phyloP scores from a whole-genome alignment of 2,329 filamentous ascomycete genomes.

The Colletotrichum destructivum region DNA sequence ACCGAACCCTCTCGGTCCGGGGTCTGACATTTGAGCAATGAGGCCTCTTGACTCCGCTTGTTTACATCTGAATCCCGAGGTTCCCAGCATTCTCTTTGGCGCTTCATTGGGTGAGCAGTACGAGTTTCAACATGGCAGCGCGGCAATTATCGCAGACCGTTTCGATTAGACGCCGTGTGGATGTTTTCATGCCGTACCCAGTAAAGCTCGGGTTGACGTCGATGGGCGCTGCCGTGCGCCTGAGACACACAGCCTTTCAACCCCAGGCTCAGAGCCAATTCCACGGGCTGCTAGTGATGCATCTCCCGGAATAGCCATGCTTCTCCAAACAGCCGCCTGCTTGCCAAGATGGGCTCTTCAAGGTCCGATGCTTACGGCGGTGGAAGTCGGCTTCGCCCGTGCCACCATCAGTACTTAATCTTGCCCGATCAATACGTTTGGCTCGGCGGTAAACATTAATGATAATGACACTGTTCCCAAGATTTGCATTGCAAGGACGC shows the following conservation, averaged over 20 bases:
- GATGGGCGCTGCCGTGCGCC: neutral
- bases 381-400: neutral
- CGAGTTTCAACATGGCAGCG: neutral
- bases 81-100: no score
- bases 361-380: no score
- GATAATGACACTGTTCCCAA: neutral
- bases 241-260: slow-evolving; percentile 4
- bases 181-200: neutral
- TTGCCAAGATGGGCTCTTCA: neutral
- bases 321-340: neutral
- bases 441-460: neutral
- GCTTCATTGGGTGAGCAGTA: no score
- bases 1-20: slow-evolving; percentile 22
- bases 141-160: neutral
- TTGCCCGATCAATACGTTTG: no score
- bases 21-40: neutral
- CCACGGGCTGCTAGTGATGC: neutral
- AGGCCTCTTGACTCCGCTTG: no score
- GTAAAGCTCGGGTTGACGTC: neutral
- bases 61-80: no score
- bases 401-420: neutral
- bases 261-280: neutral
- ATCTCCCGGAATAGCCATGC: neutral
- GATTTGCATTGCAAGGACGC: no score
- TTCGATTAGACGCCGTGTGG: neutral